Evolutionary conservation across 768 basidiomycete species (phyloP).

Genomic region (Trametes elegans): DNA sequence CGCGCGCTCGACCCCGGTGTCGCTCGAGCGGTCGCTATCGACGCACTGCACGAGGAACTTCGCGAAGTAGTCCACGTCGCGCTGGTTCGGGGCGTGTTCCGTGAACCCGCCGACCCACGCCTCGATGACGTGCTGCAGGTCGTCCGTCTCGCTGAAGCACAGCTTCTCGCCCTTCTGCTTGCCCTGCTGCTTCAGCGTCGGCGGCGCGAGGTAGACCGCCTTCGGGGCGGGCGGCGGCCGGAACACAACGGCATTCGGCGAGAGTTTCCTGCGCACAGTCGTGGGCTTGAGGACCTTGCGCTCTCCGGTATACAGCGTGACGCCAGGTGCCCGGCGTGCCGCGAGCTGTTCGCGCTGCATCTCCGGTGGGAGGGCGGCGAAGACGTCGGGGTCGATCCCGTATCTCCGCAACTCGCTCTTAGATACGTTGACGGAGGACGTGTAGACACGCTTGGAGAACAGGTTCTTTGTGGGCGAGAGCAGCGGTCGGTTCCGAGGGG

Average conservation of each 20-base stretch:
- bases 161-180: conserved; percentile 51
- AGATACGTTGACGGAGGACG: conserved; percentile 43
- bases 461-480: conserved; percentile 36
- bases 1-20: conserved; percentile 69
- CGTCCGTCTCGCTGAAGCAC: conserved; percentile 60
- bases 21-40: conserved; percentile 51
- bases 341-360: conserved; percentile 75
- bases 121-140: conserved; percentile 71
- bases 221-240: conserved; percentile 51
- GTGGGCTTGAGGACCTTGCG: conserved; percentile 56
- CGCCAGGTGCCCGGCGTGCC: conserved; percentile 40
- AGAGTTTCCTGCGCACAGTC: neutral
- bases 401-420: conserved; percentile 60
- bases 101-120: conserved; percentile 70
- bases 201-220: conserved; percentile 49
- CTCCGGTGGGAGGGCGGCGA: conserved; percentile 56
- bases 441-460: conserved; percentile 35
- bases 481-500: conserved; percentile 48
- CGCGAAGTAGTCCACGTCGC: conserved; percentile 73
- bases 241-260: conserved; percentile 35
- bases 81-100: conserved; percentile 61
- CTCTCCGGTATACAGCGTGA: conserved; percentile 18
- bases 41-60: conserved; percentile 71
- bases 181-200: conserved; percentile 56
- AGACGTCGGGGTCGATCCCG: conserved; percentile 74